These are phyloP conservation scores for Dichomitus squalens DNA, from an alignment of 1,284 basidiomycete species.

Conservation along the genomic window DNA sequence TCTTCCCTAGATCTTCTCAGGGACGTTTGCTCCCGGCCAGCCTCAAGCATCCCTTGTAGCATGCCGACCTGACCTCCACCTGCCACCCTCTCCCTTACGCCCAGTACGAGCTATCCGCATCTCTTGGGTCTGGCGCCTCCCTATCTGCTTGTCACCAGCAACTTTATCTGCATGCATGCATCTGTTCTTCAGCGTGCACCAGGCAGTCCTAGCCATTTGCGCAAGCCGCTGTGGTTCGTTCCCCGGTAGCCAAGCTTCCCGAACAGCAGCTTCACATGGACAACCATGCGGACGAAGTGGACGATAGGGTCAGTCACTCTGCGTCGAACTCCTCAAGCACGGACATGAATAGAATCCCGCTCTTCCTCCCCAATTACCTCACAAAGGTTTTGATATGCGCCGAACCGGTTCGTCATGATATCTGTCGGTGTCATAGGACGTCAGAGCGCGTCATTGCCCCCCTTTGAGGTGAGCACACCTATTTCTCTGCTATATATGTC, in stretches of 20 bases:
- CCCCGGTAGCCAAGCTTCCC: background rate
- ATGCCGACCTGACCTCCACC: background rate
- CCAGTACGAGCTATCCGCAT: background rate
- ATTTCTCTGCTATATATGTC: background rate
- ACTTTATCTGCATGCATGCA: background rate
- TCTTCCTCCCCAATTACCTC: background rate
- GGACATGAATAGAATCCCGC: constrained; percentile 3
- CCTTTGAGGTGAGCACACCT: background rate
- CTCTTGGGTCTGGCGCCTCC: background rate
- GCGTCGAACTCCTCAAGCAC: background rate
- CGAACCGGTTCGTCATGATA: background rate
- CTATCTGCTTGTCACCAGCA: background rate
- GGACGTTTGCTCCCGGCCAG: constrained; percentile 11
- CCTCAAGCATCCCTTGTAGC: background rate
- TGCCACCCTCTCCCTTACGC: background rate
- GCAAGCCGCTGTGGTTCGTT: background rate
- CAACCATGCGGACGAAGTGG: background rate
- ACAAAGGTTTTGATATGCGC: background rate
- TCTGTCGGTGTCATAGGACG: background rate
- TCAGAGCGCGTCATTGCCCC: background rate
- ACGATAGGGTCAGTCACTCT: background rate
- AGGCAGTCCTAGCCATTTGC: background rate
- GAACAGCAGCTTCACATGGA: background rate
- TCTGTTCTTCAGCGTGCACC: background rate
- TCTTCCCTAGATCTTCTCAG: constrained; percentile 18